Evolutionary conservation across 805 yeast genomes (phyloP).

Genomic region (Candida peoriensis): DNA sequence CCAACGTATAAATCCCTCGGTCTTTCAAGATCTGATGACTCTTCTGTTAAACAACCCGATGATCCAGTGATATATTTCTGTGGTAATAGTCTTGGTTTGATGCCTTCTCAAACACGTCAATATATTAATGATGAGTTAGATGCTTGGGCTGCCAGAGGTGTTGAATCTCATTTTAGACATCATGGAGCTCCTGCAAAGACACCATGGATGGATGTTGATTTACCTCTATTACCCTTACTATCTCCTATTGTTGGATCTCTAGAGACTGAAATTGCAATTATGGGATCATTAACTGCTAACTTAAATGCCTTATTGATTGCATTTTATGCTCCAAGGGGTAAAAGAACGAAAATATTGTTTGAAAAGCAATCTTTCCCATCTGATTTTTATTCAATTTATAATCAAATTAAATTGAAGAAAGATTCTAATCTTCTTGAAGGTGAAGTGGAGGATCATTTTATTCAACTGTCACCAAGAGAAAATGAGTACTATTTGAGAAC

Average conservation of each 20-base stretch:
- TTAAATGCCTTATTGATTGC: conserved; percentile 68
- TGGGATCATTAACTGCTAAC: conserved; percentile 83
- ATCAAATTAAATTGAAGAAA: conserved; percentile 55
- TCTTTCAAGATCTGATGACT: conserved; percentile 3
- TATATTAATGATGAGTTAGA: conserved; percentile 64
- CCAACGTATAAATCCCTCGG: conserved; percentile 69
- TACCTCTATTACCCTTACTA: conserved; percentile 64
- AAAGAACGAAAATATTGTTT: conserved; percentile 64
- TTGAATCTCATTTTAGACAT: conserved; percentile 79
- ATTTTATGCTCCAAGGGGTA: conserved; percentile 65
- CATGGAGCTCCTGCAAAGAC: conserved; percentile 43
- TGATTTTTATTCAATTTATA: conserved; percentile 80
- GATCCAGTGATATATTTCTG: conserved; percentile 57
- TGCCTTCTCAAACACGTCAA: conserved; percentile 61
- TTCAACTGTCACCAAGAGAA: conserved; percentile 58
- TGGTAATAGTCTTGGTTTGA: conserved; percentile 91
- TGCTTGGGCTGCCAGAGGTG: conserved; percentile 82
- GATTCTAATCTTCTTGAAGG: conserved; percentile 38
- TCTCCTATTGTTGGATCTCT: conserved; percentile 76
- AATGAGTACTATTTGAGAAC: conserved; percentile 57
- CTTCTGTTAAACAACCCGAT: conserved; percentile 2
- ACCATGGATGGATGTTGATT: conserved; percentile 80
- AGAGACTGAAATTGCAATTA: conserved; percentile 73
- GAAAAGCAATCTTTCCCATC: conserved; percentile 91
- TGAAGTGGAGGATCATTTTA: conserved; percentile 44